Evolutionary conservation across 129 eudicot species (phyloP), one percentile per base, ranked within the genome.

Genomic region (Tagetes erecta): DNA sequence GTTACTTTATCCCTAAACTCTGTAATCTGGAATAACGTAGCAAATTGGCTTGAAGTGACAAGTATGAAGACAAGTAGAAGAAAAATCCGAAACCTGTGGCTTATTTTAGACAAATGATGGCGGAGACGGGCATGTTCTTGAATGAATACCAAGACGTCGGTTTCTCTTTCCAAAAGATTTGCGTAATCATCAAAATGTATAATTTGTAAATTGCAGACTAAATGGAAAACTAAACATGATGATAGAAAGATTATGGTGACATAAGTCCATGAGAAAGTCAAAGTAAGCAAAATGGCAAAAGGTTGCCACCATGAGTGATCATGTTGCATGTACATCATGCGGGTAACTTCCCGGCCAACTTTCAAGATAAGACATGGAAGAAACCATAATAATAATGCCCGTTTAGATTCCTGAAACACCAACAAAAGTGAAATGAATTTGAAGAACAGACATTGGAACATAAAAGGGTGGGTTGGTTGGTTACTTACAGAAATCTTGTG

Each of bases 161-260:
- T 76, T 78, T 91, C 97, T 81, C 90, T 82, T 82, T 86, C 96
- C 86, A 91, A 71, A 58, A 88, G 80, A 67, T 89, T 86, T 57
- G 79, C 87, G 7, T 86, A 91, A 76, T 91, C 96, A 44, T 91
- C 90, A 64, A 91, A 88, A 81, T 91, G 91, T 76, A 91, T 88
- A 40, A 91, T 75, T 82, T 86, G 97, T 81, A 91, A 78, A 81
- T 72, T 81, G 86, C 97, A 91, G 63, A 89, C 91, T 44, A 91
- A 37, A 69, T 88, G 87, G 86, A 91, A 91, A 76, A 91, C 70
- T 31, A 88, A 71, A 77, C 96, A 88, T 72, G 91, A 84, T 39
- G 96, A 80, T 60, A 91, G 65, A 73, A 81, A 84, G 59, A 88
- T 85, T 46, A 72, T 72, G 6, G 90, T 83, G 42, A 81, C 79